phyloP scores from a whole-genome alignment of 192 early-diverging fungal species.

The Backusella tarrabulga region DNA sequence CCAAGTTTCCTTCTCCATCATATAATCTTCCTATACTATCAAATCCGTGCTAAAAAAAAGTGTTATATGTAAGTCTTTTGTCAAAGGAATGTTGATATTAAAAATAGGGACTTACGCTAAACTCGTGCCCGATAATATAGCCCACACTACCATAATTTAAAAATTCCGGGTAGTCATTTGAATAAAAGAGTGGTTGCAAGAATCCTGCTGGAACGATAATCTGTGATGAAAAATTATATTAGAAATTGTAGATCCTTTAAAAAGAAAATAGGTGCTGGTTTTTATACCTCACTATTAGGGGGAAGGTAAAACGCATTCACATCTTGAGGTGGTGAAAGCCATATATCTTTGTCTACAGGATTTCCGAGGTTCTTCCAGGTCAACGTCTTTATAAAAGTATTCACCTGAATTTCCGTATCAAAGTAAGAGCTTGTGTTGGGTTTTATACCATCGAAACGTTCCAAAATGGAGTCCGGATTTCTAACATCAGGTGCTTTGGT shows the following conservation, averaged over 20 bases:
- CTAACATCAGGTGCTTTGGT: conserved; percentile 54
- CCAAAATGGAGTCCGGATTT: conserved; percentile 43
- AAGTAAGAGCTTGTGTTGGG: conserved; percentile 53
- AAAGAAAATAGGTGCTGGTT: too few relatives aligned
- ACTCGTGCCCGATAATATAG: conserved; percentile 51
- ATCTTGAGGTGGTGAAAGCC: conserved; percentile 49
- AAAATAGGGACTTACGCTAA: conserved; percentile 30
- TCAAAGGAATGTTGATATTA: background rate
- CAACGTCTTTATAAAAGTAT: conserved; percentile 35
- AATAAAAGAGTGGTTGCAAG: conserved; percentile 45
- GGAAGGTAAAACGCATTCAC: background rate
- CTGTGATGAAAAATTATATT: conserved; percentile 3
- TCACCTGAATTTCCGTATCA: conserved; percentile 54
- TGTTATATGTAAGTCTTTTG: background rate
- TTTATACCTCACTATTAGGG: background rate
- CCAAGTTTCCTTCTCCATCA: conserved; percentile 30
- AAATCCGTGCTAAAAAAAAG: conserved; percentile 42
- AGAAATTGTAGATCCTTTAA: background rate
- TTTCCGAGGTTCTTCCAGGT: conserved; percentile 28
- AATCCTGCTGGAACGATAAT: conserved; percentile 49
- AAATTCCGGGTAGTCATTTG: conserved; percentile 39
- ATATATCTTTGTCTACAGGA: conserved; percentile 45
- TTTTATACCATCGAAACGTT: conserved; percentile 51
- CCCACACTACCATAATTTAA: conserved; percentile 63
- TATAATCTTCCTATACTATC: conserved; percentile 47